These are phyloP conservation scores for Ceratocystis lukuohia DNA, from an alignment of 2,329 filamentous ascomycete species.

Conservation along the genomic window DNA sequence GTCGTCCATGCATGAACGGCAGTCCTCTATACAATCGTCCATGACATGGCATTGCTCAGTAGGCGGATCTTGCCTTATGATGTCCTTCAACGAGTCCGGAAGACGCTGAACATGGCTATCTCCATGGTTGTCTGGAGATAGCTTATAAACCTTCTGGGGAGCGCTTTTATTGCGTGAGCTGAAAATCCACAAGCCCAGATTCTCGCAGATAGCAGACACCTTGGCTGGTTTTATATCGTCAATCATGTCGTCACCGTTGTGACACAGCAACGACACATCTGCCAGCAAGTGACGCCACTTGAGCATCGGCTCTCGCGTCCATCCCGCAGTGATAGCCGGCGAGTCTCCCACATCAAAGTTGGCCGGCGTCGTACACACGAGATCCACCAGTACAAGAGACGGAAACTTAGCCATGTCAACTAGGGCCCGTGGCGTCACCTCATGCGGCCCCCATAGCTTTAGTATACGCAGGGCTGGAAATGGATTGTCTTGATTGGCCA, in stretches of 20 bases:
- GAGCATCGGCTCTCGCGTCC: neutral
- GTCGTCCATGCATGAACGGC: conserved; percentile 22
- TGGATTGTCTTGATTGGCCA: conserved; percentile 30
- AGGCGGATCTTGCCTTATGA: neutral
- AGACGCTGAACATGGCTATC: neutral
- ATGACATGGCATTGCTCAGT: neutral
- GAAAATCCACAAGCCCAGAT: neutral
- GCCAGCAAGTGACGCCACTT: neutral
- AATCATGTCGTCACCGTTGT: neutral
- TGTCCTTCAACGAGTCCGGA: neutral
- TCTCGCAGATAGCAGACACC: neutral
- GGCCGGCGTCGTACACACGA: neutral
- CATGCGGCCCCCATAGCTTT: conserved; percentile 31
- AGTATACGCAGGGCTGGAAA: conserved; percentile 37
- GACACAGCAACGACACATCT: neutral
- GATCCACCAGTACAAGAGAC: conserved; percentile 33
- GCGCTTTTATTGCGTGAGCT: neutral
- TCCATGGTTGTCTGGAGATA: neutral
- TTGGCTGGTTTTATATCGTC: neutral
- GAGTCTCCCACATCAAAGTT: neutral
- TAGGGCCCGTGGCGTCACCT: conserved; percentile 31
- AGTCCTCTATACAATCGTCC: neutral
- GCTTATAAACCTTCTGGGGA: neutral
- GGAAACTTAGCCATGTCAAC: conserved; percentile 32
- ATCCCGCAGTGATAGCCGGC: neutral